Evolutionary conservation across 2,329 filamentous ascomycete genomes (phyloP).

Genomic region (Aspergillus sp.): DNA sequence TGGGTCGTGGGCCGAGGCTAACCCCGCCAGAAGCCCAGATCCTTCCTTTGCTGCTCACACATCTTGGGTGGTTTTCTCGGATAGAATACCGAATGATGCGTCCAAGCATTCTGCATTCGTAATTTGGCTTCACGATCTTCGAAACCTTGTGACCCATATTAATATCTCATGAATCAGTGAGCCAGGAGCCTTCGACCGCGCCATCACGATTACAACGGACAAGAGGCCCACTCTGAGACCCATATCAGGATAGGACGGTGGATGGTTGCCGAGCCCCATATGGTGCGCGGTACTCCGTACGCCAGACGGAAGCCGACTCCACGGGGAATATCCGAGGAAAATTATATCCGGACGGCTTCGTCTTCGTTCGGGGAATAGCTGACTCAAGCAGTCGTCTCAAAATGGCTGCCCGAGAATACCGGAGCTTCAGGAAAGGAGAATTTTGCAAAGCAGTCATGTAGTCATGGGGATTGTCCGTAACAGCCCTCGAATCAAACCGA

Average conservation of each 20-base stretch:
- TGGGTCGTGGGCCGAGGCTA: slow-evolving; percentile 3
- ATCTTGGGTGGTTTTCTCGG: background rate
- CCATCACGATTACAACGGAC: background rate
- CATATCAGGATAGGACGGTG: background rate
- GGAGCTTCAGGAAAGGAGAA: background rate
- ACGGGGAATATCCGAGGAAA: slow-evolving; percentile 6
- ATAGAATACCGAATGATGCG: slow-evolving; percentile 5
- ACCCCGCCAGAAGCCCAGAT: background rate
- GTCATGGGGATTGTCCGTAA: background rate
- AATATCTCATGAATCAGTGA: background rate
- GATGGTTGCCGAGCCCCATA: background rate
- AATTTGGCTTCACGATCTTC: background rate
- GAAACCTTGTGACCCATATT: background rate
- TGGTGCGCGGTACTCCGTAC: background rate
- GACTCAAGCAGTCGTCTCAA: background rate
- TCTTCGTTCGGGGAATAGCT: background rate
- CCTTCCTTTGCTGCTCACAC: background rate
- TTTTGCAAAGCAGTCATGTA: background rate
- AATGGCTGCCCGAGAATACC: background rate
- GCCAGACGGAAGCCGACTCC: slow-evolving; percentile 5
- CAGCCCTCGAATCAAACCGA: background rate
- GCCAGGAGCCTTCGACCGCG: background rate
- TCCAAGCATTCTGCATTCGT: background rate
- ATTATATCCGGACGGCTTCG: background rate
- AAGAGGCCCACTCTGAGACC: slow-evolving; percentile 1